Base-by-base conservation (phyloP, 768 basidiomycete genomes). In the Coprinopsis strossmayeri region DNA sequence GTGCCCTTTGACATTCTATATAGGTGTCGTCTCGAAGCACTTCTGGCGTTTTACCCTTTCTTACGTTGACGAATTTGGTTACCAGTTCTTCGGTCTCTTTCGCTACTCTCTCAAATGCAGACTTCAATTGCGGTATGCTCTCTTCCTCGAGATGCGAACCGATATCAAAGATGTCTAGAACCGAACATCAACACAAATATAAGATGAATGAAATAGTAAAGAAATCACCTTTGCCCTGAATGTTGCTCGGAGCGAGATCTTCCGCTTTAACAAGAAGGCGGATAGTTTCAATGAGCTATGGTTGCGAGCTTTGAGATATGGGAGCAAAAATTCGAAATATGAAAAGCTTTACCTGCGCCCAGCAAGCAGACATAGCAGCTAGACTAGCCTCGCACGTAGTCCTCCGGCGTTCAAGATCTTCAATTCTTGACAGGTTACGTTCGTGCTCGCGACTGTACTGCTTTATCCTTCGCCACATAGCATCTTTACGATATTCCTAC, bases 401-500 rank as follows among this genome's bases (percentile, higher is more conserved):
- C 62, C 82, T 83, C 54, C 80, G 74, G 51, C 71, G 72, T 61
- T 89, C 84, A 25, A 91, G 62, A 54, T 83, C 77, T 38, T 73
- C 72, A 45, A 88, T 78, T 48, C 77, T 76, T 56, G 67, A 61
- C 59, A 78, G 73, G 52, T 77, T 77, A 37, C 85, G 77, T 53
- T 84, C 79, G 63, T 82, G 71, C 69, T 89, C 82, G 52, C 86
- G 77, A 48, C 81, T 79, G 63, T 91, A 91, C 58, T 90, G 79
- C 58, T 73, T 81, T 88, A 92, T 91, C 50, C 87, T 73, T 34
- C 90, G 76, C 64, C 81, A 91, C 43, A 92, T 82, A 35, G 90
- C 90, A 57, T 89, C 87, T 64, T 92, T 91, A 53, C 86, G 79
- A 63, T 89, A 91, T n/a, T 77, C 69, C 89, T 91, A 55, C 21